Conservation (phyloP, 768 basidiomycete species). For the Naganishia antarctica region DNA sequence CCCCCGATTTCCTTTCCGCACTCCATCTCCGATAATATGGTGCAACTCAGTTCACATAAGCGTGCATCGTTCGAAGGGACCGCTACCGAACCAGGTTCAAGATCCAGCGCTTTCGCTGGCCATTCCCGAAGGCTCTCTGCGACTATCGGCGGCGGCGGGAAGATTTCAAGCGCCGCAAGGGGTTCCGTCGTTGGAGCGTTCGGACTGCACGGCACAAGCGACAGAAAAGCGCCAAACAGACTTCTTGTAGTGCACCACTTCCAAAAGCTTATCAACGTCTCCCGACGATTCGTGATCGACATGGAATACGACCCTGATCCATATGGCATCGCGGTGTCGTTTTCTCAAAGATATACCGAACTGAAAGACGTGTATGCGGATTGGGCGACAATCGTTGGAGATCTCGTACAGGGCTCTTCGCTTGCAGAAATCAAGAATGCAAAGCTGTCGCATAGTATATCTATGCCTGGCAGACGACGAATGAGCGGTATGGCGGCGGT, state of each 20-base stretch:
- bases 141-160: no score
- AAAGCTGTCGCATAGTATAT: not conserved
- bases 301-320: slow-evolving; percentile 19
- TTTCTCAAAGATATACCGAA: not conserved
- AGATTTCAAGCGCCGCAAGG: no score
- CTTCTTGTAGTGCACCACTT: not conserved
- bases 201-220: no score
- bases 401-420: not conserved
- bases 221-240: no score
- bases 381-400: slow-evolving; percentile 6
- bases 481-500: not conserved
- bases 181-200: no score
- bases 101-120: no score
- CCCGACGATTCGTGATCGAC: not conserved
- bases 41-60: not conserved
- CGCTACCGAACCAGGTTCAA: no score
- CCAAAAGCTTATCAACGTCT: slow-evolving; percentile 14
- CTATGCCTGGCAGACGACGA: not conserved
- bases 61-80: no score
- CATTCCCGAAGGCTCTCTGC: no score
- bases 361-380: slow-evolving; percentile 1
- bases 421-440: not conserved
- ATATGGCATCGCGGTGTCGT: not conserved
- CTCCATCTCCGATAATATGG: not conserved
- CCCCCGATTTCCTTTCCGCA: not conserved